phyloP scores from a whole-genome alignment of 2,329 filamentous ascomycete genomes.

The Bipolaris gigantea region DNA sequence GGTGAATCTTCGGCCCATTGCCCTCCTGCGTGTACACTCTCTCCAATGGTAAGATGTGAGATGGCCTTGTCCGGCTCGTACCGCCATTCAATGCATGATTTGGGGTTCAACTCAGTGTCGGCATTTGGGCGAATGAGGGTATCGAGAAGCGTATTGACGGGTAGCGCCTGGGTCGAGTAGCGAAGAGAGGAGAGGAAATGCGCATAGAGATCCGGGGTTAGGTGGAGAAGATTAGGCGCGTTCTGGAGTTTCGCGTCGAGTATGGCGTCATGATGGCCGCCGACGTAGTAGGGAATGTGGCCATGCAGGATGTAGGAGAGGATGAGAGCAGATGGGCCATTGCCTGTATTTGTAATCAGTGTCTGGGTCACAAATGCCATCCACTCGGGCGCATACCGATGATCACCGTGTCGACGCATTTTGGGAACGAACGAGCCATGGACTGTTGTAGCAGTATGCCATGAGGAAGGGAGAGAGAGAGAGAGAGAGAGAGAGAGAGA shows the following conservation, averaged over 20 bases:
- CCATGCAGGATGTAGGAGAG: slow-evolving; percentile 66
- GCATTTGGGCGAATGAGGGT: slow-evolving; percentile 61
- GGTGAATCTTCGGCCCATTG: slow-evolving; percentile 62
- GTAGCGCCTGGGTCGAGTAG: slow-evolving; percentile 64
- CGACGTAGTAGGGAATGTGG: slow-evolving; percentile 59
- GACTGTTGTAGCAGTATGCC: slow-evolving; percentile 36
- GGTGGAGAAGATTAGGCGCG: slow-evolving; percentile 52
- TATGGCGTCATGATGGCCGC: slow-evolving; percentile 60
- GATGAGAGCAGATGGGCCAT: slow-evolving; percentile 64
- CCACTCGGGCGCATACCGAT: slow-evolving; percentile 32
- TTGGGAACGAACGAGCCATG: slow-evolving; percentile 44
- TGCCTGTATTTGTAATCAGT: slow-evolving; percentile 52
- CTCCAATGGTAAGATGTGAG: slow-evolving; percentile 58
- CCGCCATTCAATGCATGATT: slow-evolving; percentile 59
- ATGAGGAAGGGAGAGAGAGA: slow-evolving; percentile 27
- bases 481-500: background rate
- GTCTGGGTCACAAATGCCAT: background rate
- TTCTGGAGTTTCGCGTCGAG: slow-evolving; percentile 59
- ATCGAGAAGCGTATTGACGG: slow-evolving; percentile 62
- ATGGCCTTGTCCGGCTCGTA: slow-evolving; percentile 55
- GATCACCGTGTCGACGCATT: slow-evolving; percentile 47
- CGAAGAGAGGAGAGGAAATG: slow-evolving; percentile 63
- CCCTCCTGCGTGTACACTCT: slow-evolving; percentile 55
- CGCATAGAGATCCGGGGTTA: slow-evolving; percentile 55
- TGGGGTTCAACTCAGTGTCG: slow-evolving; percentile 58